A percentile compares a stretch with the other conserved stretches of the same genome.
These are phyloP conservation scores for Haematococcus lacustris DNA, from an alignment of 139 green algal genomes.

Conservation along the genomic window DNA sequence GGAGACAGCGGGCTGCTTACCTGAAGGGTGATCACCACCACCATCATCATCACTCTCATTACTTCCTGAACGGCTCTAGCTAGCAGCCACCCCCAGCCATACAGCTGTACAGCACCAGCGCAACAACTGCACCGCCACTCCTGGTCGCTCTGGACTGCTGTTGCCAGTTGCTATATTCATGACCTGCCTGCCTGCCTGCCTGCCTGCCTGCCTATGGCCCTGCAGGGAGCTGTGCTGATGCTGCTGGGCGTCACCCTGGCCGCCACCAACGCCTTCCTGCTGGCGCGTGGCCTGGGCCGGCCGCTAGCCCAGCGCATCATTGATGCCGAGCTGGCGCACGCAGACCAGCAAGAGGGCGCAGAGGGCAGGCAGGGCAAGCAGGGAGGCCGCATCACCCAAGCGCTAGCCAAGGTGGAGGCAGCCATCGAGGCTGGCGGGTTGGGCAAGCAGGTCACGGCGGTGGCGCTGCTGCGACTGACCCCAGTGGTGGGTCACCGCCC, in stretches of 20 bases:
- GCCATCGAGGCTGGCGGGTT: conserved; percentile 62
- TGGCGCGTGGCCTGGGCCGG: conserved; percentile 38
- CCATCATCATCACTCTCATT: no score
- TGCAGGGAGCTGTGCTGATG: conserved; percentile 44
- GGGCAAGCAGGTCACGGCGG: conserved; percentile 58
- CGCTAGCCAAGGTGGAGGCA: conserved; percentile 29
- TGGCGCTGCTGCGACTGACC: conserved; percentile 70
- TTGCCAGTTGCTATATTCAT: conserved; percentile 64
- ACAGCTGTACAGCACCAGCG: no score
- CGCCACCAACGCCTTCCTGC: conserved; percentile 44
- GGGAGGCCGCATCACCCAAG: conserved; percentile 12
- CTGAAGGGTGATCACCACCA: no score
- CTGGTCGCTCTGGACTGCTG: conserved; percentile 65
- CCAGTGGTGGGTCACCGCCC: conserved; percentile 69
- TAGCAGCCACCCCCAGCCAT: conserved; percentile 67
- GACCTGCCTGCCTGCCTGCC: no score
- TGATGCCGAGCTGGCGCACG: conserved; percentile 19
- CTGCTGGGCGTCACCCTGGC: conserved; percentile 44
- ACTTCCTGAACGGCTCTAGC: no score
- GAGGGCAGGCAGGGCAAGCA: neutral
- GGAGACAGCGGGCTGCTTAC: no score
- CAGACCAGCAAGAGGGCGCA: no score
- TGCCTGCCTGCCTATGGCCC: no score
- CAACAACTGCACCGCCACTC: no score
- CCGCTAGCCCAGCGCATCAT: conserved; percentile 43